Evolutionary conservation across 2,329 filamentous ascomycete species (phyloP).

Genomic region (Calonectria montana): DNA sequence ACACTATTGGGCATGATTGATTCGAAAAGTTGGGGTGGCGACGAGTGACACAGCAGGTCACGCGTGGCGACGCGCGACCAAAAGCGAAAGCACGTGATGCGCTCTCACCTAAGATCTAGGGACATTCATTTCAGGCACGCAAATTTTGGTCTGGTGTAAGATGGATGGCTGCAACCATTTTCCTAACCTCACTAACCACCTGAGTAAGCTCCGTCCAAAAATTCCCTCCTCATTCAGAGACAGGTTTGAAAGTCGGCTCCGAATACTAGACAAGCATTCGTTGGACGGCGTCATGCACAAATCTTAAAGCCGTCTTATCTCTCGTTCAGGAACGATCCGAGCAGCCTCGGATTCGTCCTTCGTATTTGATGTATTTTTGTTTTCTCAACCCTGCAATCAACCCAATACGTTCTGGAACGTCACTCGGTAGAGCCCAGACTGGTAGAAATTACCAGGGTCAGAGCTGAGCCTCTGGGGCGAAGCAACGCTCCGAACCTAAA

Average conservation of each 20-base stretch:
- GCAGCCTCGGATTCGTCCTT: neutral
- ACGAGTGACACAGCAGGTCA: slow-evolving; percentile 8
- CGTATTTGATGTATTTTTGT: neutral
- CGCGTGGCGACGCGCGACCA: slow-evolving; percentile 31
- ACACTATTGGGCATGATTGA: slow-evolving; percentile 27
- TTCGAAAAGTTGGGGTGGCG: neutral
- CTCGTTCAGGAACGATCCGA: neutral
- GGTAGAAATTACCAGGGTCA: slow-evolving; percentile 1
- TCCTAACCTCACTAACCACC: too few species aligned
- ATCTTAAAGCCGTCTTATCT: too few species aligned
- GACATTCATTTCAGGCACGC: neutral
- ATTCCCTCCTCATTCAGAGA: neutral
- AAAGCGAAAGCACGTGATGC: slow-evolving; percentile 41
- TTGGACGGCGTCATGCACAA: too few species aligned
- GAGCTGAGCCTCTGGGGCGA: slow-evolving; percentile 7
- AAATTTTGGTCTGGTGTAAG: neutral
- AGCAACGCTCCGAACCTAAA: slow-evolving; percentile 9
- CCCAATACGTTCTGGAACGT: neutral
- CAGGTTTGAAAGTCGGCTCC: too few species aligned
- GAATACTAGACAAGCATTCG: too few species aligned
- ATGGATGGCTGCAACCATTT: neutral
- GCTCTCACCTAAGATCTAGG: neutral
- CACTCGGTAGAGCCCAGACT: neutral
- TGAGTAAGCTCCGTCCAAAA: neutral
- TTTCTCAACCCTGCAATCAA: neutral